Base-by-base conservation (phyloP, 768 basidiomycete genomes). In the Omphalotus guepiniiformis region DNA sequence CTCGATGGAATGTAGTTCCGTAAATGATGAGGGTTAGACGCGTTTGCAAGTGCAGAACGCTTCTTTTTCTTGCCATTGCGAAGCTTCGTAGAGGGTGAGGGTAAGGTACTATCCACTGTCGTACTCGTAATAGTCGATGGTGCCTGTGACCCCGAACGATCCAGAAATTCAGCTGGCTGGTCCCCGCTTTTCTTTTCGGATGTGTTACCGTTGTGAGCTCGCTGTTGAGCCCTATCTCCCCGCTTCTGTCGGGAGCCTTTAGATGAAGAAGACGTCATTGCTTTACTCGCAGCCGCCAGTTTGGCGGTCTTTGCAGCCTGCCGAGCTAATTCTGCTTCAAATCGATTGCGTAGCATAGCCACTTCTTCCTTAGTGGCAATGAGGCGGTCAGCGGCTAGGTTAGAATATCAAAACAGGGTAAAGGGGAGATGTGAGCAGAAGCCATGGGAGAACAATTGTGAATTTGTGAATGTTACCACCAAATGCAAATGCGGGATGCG, bases 21-120 rank as follows among this genome's bases (percentile, higher is more conserved):
- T 49, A 94, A 75, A 68, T 96, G 94, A 67, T 98, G 95, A 3
- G 92, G 93, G 61, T 98, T 96, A 43, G 89, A 88, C 37, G 91
- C 92, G 63, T 96, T 95, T 37, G 93, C 92, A 26, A 92, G 73
- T 4, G 86, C 86, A 40, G 86, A 85, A 40, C 92, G 79, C 69
- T 96, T 97, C 82, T 96, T 97, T 79, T 94, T 94, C 78, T 92
- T 30, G 27, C 48, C 44, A 22, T 22, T 37, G 30, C 15, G 29
- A 8, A 11, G 30, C 19, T 29, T n/a, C 42, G 15, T 6, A 8
- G 32, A 8, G 26, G 37, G 11, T 21, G 21, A 28, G 29, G 43
- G 9, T 32, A 22, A 13, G 21, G 35, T 15, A 37, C 22, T 22
- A 19, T 22, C 32, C 9, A 35, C 19, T 26, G 19, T 22, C 4